Conservation (phyloP, 768 basidiomycete genomes). For the Podaxis rugospora region DNA sequence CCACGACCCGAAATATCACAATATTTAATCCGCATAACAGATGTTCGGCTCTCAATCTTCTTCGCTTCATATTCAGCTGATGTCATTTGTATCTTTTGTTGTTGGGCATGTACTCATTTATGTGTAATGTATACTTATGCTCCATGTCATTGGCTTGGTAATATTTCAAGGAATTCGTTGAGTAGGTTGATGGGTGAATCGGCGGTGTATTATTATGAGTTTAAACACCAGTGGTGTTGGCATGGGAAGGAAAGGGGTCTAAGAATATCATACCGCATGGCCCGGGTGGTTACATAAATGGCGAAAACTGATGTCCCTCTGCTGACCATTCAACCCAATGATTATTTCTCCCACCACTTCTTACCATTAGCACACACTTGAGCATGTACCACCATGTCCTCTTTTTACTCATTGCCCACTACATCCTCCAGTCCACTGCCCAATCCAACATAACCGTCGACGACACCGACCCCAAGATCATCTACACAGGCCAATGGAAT, state of each 20-base stretch:
- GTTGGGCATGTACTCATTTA: background rate
- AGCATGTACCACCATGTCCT: background rate
- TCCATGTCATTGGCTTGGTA: too few relatives aligned
- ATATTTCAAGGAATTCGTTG: too few relatives aligned
- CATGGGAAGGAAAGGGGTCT: too few relatives aligned
- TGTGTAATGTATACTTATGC: background rate
- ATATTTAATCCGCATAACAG: background rate
- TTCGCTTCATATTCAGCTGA: background rate
- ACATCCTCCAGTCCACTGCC: background rate
- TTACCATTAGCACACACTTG: background rate
- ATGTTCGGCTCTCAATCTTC: background rate
- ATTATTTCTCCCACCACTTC: background rate
- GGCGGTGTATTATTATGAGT: too few relatives aligned
- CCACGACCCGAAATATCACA: background rate
- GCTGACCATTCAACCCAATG: background rate
- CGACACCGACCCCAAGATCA: slow-evolving; percentile 3
- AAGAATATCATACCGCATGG: too few relatives aligned
- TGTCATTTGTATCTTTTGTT: background rate
- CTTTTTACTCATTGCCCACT: background rate
- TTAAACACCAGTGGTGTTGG: too few relatives aligned
- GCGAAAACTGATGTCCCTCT: background rate
- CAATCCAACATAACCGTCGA: slow-evolving; percentile 12
- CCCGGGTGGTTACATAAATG: background rate
- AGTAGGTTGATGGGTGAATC: too few relatives aligned
- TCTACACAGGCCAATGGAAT: slow-evolving; percentile 1